These are phyloP conservation scores for Exophiala viscosa DNA, from an alignment of 2,329 filamentous ascomycete genomes.

Conservation along the genomic window DNA sequence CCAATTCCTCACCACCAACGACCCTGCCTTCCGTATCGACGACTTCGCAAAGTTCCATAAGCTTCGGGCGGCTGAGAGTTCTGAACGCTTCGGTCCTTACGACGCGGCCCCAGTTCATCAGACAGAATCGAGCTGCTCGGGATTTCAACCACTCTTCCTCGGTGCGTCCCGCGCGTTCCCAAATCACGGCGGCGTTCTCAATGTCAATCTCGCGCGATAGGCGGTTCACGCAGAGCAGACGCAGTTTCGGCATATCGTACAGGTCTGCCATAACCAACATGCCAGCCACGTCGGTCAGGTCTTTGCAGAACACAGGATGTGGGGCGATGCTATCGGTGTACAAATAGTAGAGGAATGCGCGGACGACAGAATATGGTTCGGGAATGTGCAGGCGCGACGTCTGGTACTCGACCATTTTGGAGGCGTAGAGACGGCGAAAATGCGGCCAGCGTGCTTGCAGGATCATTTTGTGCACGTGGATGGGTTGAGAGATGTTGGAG, in stretches of 20 bases:
- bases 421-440: constrained; percentile 84
- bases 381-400: constrained; percentile 97
- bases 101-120: constrained; percentile 91
- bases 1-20: constrained; percentile 79
- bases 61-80: constrained; percentile 68
- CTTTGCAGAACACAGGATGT: constrained; percentile 58
- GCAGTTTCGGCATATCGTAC: constrained; percentile 92
- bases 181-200: constrained; percentile 90
- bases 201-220: constrained; percentile 88
- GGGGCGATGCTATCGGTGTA: constrained; percentile 84
- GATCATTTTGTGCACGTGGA: constrained; percentile 93
- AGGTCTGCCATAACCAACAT: constrained; percentile 97
- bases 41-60: constrained; percentile 90
- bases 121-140: constrained; percentile 80
- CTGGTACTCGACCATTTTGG: constrained; percentile 97
- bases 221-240: constrained; percentile 84
- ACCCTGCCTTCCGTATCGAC: constrained; percentile 91
- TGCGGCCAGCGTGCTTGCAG: constrained; percentile 95
- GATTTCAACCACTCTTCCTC: constrained; percentile 92
- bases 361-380: constrained; percentile 89
- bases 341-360: constrained; percentile 90
- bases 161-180: constrained; percentile 87
- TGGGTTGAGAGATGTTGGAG: constrained; percentile 66
- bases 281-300: constrained; percentile 80
- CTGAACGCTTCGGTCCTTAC: constrained; percentile 87